Evolutionary conservation across 2,329 filamentous ascomycete genomes (phyloP).

Genomic region (Phaeosphaeriaceae sp.): DNA sequence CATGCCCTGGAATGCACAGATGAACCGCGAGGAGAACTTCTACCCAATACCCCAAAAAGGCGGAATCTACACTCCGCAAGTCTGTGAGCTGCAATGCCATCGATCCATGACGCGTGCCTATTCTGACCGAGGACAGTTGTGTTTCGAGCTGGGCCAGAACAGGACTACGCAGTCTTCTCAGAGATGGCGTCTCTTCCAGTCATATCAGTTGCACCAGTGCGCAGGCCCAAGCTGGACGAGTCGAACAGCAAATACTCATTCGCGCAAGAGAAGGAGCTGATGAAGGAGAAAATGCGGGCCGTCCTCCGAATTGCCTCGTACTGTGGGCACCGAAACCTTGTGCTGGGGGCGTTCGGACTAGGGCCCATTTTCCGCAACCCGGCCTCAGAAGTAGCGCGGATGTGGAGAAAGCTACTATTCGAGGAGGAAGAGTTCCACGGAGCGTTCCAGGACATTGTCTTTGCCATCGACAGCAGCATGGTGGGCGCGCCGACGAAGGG

Average conservation of each 20-base stretch:
- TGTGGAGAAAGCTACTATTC: constrained; percentile 55
- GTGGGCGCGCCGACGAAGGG: constrained; percentile 41
- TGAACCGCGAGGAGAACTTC: constrained; percentile 55
- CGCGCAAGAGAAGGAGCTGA: constrained; percentile 72
- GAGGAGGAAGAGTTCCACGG: constrained; percentile 54
- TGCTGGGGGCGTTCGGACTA: constrained; percentile 54
- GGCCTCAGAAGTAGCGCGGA: constrained; percentile 51
- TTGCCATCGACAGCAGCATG: constrained; percentile 52
- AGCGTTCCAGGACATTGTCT: constrained; percentile 55
- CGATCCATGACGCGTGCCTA: neutral
- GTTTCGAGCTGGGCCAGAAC: constrained; percentile 71
- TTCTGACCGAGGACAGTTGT: constrained; percentile 60
- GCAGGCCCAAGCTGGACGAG: constrained; percentile 76
- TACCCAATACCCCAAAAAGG: constrained; percentile 77
- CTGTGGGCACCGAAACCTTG: constrained; percentile 49
- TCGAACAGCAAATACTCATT: constrained; percentile 76
- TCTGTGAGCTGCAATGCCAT: constrained; percentile 59
- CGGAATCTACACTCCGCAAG: constrained; percentile 73
- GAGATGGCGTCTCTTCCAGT: constrained; percentile 69
- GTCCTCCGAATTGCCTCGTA: constrained; percentile 72
- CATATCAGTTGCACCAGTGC: constrained; percentile 76
- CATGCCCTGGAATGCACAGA: constrained; percentile 60
- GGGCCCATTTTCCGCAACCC: constrained; percentile 56
- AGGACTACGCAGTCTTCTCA: constrained; percentile 45
- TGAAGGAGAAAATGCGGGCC: constrained; percentile 75